Conservation (phyloP, 495 filamentous ascomycete genomes). For the Penicillium robsamsonii region DNA sequence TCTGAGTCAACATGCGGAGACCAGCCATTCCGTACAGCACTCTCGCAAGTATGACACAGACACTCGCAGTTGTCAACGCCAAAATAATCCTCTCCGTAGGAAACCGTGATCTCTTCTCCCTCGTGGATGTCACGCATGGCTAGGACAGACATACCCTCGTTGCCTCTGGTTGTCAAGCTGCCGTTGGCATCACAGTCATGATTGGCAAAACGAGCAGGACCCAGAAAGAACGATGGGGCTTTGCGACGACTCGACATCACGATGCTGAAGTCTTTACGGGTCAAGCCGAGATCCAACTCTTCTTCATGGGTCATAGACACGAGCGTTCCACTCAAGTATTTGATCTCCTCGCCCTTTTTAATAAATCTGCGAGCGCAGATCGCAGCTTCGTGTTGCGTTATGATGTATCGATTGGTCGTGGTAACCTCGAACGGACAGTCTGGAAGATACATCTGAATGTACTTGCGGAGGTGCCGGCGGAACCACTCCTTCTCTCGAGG, state of each 20-base stretch:
- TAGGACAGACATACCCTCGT: constrained; percentile 83
- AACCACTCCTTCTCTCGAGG: constrained; percentile 87
- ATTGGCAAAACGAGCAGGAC: constrained; percentile 93
- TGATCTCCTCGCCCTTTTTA: constrained; percentile 78
- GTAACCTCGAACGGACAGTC: constrained; percentile 93
- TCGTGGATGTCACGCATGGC: constrained; percentile 74
- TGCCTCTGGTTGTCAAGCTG: constrained; percentile 72
- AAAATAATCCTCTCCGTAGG: constrained; percentile 95
- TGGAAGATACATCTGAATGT: constrained; percentile 87
- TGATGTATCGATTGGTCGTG: constrained; percentile 95
- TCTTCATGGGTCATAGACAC: constrained; percentile 88
- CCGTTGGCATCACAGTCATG: constrained; percentile 97
- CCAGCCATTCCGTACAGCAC: constrained; percentile 78
- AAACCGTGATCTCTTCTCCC: constrained; percentile 94
- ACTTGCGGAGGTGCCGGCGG: constrained; percentile 78
- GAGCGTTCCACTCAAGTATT: constrained; percentile 84
- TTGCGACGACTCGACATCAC: constrained; percentile 91
- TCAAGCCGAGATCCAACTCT: constrained; percentile 72
- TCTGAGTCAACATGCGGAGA: constrained; percentile 44
- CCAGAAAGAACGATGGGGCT: constrained; percentile 83
- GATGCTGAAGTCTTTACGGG: constrained; percentile 90
- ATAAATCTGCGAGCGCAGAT: constrained; percentile 80
- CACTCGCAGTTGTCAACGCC: constrained; percentile 94
- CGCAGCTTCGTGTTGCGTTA: constrained; percentile 80
- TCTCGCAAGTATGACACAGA: constrained; percentile 84